Base-by-base conservation (phyloP, 768 basidiomycete genomes). In the Porphyrellus cyaneotinctus region DNA sequence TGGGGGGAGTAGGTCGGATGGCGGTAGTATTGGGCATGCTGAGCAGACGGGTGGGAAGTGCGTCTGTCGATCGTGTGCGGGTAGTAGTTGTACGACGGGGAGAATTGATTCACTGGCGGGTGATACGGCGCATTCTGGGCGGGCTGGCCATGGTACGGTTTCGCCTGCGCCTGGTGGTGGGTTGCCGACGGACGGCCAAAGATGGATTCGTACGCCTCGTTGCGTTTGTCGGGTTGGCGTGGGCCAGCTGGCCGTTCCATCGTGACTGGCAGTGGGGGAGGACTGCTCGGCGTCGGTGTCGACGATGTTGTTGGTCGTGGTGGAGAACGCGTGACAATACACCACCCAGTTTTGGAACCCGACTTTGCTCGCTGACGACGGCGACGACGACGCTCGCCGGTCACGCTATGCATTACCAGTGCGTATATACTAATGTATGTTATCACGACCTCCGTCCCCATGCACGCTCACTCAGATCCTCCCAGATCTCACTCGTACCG, bases 161-260 rank as follows among this genome's bases (percentile, higher is more conserved):
- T 28, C 35, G 36, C 49, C 39, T 30, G 46, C 15, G 61, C 53
- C 52, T 72, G 71, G 59, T 83, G 84, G 67, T 83, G 82, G 30
- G 74, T 58, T 42, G 76, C 72, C 46, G 81, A 80, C 47, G 88
- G 86, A 23, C 90, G 80, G 23, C 89, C 89, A 70, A 93, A 93
- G 73, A 93, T 91, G 64, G 85, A 82, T 70, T 91, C 87, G 74
- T 91, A 93, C 42, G 90, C 90, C 50, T 83, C 81, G 70, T 81
- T 75, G 48, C 90, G 85, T 66, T 90, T 89, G 72, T 89, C 87
- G 41, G 76, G 76, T 23, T 72, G 70, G 48, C 77, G 69, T 72
- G 86, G 85, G 46, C 87, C 87, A 61, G 81, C 66, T 54, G 78
- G 79, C 58, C 75, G 72, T 60, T 80, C 78, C 78, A 79, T 79